Base-by-base conservation (phyloP, 257 asterid species). In the Petrea volubilis region DNA sequence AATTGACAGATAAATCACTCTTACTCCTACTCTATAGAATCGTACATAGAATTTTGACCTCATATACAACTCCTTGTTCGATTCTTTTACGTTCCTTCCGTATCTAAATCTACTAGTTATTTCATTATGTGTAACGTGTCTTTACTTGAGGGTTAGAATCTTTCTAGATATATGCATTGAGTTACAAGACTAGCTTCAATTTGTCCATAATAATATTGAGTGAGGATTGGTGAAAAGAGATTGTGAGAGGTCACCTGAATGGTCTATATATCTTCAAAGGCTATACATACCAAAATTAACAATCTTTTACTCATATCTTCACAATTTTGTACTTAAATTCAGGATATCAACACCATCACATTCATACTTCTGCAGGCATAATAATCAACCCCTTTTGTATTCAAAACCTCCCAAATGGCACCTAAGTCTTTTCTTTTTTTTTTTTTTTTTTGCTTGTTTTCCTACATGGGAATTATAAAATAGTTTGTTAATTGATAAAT, bases 171-270 rank as follows among this genome's bases (percentile, higher is more conserved):
- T n/a, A n/a, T n/a, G n/a, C n/a, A n/a, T n/a, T n/a, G n/a, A n/a
- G n/a, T n/a, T n/a, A n/a, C n/a, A n/a, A n/a, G n/a, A n/a, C n/a
- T 31, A 31, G 38, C 38, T 31, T 31, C 7, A 31, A 2, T 31
- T 31, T n/a, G n/a, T 31, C 38, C 38, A 31, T 24, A 55, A n/a
- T 3, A 3, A n/a, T 15, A 58, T 25, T 31, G 46, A 7, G 46
- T 59, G 27, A 33, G 31, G 46, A n/a, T n/a, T 55, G 55, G 74
- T 24, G 0, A 41, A 9, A 21, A 33, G 65, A 53, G 64, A 64
- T 68, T 68, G 73, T 25, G 61, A 53, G 40, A 65, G 75, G 29
- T 51, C 17, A 75, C 13, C 67, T 52, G 15, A 68, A 27, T 75
- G 75, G 51, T 6, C 36, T 58, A 43, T 60, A 27, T 25, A 52